Evolutionary conservation across 208 protist genomes (phyloP).

Genomic region (Acanthamoeba castellanii): DNA sequence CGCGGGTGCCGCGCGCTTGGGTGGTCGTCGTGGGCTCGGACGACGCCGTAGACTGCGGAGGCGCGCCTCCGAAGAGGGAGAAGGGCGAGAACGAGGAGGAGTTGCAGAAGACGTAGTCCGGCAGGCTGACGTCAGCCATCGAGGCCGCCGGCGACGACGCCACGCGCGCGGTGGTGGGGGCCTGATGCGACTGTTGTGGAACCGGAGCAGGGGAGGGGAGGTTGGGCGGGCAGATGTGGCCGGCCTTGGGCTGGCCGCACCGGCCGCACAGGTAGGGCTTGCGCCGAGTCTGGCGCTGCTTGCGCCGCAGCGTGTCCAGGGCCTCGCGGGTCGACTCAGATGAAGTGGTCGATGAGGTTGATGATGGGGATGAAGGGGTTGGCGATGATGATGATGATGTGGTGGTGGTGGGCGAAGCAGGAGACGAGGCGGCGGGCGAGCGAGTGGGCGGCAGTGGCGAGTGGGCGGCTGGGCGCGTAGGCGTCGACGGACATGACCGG

Average conservation of each 20-base stretch:
- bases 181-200: background rate
- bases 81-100: constrained; percentile 7
- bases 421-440: background rate
- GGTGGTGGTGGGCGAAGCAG: background rate
- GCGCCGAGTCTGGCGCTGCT: background rate
- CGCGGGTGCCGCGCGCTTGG: background rate
- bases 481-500: background rate
- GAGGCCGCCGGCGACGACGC: background rate
- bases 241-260: constrained; percentile 27
- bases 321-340: background rate
- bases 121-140: background rate
- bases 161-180: background rate
- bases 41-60: background rate
- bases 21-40: no score
- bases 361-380: background rate
- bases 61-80: background rate
- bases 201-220: background rate
- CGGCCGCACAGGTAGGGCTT: constrained; percentile 31
- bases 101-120: constrained; percentile 34
- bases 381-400: background rate
- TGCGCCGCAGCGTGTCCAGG: background rate
- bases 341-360: background rate
- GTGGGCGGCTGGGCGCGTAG: background rate
- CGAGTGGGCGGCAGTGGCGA: background rate
- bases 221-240: constrained; percentile 5